phyloP scores from a whole-genome alignment of 345 rosid genomes.

The Anacardium occidentale region DNA sequence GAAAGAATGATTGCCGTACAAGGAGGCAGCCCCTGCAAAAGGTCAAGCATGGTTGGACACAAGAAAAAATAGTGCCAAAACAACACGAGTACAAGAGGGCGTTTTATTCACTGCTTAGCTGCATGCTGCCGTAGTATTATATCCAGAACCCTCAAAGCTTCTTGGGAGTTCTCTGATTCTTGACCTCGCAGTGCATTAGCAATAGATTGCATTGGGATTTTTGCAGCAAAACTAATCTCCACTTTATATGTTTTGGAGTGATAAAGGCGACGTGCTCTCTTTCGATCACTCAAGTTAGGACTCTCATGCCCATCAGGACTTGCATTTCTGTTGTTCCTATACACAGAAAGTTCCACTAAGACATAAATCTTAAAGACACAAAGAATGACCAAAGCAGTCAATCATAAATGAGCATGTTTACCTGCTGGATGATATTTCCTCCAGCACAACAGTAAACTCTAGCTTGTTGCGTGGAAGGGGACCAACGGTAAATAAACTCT shows the following conservation, averaged over 20 bases:
- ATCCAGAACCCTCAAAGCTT: constrained; percentile 79
- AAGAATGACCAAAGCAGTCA: not conserved
- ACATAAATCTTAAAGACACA: not conserved
- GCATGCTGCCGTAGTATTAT: constrained; percentile 81
- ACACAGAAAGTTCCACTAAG: not conserved
- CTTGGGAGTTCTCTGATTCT: constrained; percentile 70
- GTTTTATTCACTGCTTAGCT: constrained; percentile 67
- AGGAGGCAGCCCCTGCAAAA: constrained; percentile 84
- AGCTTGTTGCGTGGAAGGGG: constrained; percentile 73
- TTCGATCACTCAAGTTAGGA: constrained; percentile 50
- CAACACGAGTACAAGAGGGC: not conserved
- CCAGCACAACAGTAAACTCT: constrained; percentile 77
- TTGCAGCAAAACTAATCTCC: constrained; percentile 69
- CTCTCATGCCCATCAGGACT: constrained; percentile 47
- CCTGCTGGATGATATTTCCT: constrained; percentile 64
- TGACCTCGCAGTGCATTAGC: constrained; percentile 76
- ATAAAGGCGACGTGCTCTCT: constrained; percentile 62
- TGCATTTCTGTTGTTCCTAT: constrained; percentile 53
- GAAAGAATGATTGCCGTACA: constrained; percentile 85
- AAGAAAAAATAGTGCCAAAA: not conserved
- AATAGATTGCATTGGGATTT: constrained; percentile 83
- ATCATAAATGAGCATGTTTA: constrained; percentile 1
- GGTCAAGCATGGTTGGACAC: constrained; percentile 3
- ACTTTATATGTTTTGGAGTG: constrained; percentile 61
- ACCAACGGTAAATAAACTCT: constrained; percentile 74